Conservation (phyloP, 106 monocot genomes). For the Acanthochlamys bracteata region DNA sequence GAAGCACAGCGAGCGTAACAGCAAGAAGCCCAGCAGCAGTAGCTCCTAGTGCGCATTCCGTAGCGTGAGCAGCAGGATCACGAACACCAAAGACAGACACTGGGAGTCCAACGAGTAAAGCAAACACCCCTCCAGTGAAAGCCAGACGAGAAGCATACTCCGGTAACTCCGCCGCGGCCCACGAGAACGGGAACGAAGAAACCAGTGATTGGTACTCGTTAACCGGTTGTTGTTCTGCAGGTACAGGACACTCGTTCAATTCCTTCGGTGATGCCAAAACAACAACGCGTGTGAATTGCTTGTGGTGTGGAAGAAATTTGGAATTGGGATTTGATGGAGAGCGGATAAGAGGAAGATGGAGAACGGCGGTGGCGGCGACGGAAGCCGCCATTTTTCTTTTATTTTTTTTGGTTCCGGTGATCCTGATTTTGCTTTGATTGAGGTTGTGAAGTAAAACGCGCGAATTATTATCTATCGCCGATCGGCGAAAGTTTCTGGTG, state of each 20-base stretch:
- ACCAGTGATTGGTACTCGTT: constrained; percentile 91
- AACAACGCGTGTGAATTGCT: no score
- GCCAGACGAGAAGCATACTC: constrained; percentile 61
- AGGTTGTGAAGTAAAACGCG: no score
- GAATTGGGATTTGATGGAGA: no score
- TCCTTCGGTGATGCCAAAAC: no score
- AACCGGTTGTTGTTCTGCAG: constrained; percentile 84
- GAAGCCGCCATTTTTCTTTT: no score
- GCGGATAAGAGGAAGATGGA: no score
- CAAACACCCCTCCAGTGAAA: constrained; percentile 45
- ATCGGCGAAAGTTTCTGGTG: no score
- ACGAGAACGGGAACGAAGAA: constrained; percentile 71
- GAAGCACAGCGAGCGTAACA: constrained; percentile 64
- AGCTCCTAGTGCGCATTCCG: constrained; percentile 46
- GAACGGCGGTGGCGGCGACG: no score
- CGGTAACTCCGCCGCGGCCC: constrained; percentile 52
- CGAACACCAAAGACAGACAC: constrained; percentile 61
- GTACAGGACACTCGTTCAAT: constrained; percentile 82
- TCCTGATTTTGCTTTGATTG: no score
- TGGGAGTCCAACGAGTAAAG: constrained; percentile 74
- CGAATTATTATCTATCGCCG: no score
- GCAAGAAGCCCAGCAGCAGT: constrained; percentile 55
- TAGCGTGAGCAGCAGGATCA: constrained; percentile 23
- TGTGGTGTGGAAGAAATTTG: no score
- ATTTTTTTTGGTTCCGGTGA: no score